These are phyloP conservation scores for Gyrodon lividus DNA, from an alignment of 768 basidiomycete genomes.

Conservation along the genomic window DNA sequence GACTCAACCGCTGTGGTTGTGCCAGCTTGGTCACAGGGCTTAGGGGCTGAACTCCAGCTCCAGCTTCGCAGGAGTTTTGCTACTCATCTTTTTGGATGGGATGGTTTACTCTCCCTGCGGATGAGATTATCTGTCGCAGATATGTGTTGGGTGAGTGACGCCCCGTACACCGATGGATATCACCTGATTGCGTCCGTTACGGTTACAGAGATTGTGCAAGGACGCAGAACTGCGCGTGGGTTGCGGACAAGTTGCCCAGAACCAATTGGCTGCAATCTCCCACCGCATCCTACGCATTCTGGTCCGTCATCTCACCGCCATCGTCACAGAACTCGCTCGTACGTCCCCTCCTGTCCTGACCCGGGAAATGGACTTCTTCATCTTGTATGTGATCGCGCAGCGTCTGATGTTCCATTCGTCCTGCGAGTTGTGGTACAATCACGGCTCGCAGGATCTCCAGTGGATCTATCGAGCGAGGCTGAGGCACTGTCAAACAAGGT, in stretches of 20 bases:
- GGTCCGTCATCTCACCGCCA: constrained; percentile 54
- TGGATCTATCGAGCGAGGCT: constrained; percentile 39
- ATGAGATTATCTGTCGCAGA: constrained; percentile 51
- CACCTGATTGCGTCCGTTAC: constrained; percentile 12
- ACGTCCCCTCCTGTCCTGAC: constrained; percentile 20
- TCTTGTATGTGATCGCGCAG: constrained; percentile 36
- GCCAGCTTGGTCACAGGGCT: constrained; percentile 24
- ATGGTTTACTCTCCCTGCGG: constrained; percentile 49
- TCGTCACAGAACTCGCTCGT: constrained; percentile 46
- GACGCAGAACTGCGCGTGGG: constrained; percentile 40
- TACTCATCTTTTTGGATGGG: constrained; percentile 63
- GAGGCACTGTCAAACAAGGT: constrained; percentile 35
- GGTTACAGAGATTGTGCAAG: constrained; percentile 51
- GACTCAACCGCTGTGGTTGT: constrained; percentile 39
- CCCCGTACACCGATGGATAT: constrained; percentile 8
- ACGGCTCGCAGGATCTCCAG: constrained; percentile 44
- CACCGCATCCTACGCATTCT: constrained; percentile 53
- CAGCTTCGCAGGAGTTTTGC: constrained; percentile 53
- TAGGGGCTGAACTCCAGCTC: constrained; percentile 38
- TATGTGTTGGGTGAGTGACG: constrained; percentile 41
- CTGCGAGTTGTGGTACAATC: constrained; percentile 61
- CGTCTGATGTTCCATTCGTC: constrained; percentile 63
- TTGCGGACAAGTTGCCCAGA: constrained; percentile 54
- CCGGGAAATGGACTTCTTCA: constrained; percentile 7
- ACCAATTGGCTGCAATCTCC: constrained; percentile 50